Conservation (phyloP, 2,329 filamentous ascomycete genomes). For the Alternaria sp. region DNA sequence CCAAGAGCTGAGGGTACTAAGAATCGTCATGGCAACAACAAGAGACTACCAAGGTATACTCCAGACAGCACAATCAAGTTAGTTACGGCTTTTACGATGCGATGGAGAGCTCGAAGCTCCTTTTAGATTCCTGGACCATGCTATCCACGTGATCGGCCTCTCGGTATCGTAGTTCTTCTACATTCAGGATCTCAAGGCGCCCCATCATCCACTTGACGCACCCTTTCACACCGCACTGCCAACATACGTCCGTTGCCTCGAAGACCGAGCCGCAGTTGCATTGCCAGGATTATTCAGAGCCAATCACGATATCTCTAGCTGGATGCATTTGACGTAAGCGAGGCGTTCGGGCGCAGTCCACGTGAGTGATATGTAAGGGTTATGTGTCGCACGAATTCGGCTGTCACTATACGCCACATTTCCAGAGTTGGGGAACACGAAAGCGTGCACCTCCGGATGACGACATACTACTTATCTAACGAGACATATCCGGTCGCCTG, state of each 20-base stretch:
- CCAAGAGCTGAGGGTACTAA: conserved; percentile 4
- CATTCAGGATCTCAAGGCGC: not conserved
- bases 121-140: conserved; percentile 2
- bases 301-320: not conserved
- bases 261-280: not conserved
- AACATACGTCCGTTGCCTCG: not conserved
- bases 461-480: not conserved
- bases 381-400: conserved; percentile 4
- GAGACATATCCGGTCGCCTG: not conserved
- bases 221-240: conserved; percentile 10
- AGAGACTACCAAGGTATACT: not conserved
- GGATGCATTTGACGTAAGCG: conserved; percentile 4
- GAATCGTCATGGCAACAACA: conserved; percentile 2
- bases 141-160: not conserved
- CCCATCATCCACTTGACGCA: not conserved
- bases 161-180: not conserved
- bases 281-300: not conserved
- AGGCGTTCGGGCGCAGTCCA: conserved; percentile 15
- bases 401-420: conserved; percentile 13
- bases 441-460: not conserved
- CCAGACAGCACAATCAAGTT: not conserved
- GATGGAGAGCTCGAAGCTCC: not conserved
- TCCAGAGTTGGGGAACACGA: not conserved
- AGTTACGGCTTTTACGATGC: not conserved
- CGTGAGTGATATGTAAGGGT: conserved; percentile 12